Conservation (phyloP, 257 asterid species). For the Solanum infundibuliforme region DNA sequence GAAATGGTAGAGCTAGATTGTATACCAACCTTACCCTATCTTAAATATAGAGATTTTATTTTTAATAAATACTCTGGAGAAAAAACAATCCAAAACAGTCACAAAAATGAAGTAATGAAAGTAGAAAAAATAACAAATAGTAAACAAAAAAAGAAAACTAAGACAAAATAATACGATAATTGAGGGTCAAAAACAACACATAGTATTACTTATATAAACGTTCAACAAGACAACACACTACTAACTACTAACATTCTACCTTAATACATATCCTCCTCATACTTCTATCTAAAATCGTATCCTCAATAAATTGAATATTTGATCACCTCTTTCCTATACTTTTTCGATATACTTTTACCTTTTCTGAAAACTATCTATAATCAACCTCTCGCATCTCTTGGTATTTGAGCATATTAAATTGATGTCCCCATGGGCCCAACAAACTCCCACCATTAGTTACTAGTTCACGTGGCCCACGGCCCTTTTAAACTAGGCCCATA, state of each 20-base stretch:
- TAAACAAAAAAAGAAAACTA: background rate
- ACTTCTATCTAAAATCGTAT: fast-evolving
- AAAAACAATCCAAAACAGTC: too few species aligned
- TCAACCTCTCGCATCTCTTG: fast-evolving
- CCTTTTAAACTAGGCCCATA: background rate
- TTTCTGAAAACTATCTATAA: fast-evolving
- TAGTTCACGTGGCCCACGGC: background rate
- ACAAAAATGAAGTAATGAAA: too few species aligned
- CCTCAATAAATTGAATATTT: fast-evolving
- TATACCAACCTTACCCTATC: too few species aligned
- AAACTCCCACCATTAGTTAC: background rate
- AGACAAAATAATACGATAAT: background rate
- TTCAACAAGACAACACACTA: background rate
- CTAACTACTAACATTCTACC: background rate
- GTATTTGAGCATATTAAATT: background rate
- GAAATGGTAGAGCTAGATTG: too few species aligned
- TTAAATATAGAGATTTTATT: too few species aligned
- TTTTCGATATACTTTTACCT: too few species aligned
- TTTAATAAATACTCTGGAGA: background rate
- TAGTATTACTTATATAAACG: fast-evolving
- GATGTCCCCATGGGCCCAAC: background rate
- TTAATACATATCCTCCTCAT: background rate
- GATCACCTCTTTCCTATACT: fast-evolving
- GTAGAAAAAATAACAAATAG: background rate
- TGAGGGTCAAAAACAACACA: background rate